Base-by-base conservation (phyloP, 306 rosid genomes). In the Ziziphus jujuba region DNA sequence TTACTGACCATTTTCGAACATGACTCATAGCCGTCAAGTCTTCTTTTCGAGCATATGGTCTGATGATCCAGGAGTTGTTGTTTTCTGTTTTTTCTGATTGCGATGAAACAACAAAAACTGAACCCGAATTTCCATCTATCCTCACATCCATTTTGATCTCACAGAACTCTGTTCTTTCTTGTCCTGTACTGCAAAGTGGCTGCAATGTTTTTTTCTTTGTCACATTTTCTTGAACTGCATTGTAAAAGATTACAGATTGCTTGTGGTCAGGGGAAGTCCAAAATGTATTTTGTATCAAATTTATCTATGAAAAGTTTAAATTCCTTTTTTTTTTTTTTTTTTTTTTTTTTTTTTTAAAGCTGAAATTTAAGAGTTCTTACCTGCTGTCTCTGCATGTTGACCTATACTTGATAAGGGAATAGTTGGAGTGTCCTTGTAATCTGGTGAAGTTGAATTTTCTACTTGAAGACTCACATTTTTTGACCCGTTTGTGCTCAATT, bases 21-120 rank as follows among this genome's bases (percentile, higher is more conserved):
- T 1, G 50, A 10, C 55, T 66, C 98, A 87, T 75, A 3, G 98
- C 96, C 5, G 3, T 3, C 58, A 0, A 0, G 48, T 92, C 98
- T 0, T 2, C 69, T 69, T 81, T 89, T 40, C 98, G 69, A 3
- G 98, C 92, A 75, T 92, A 92, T 51, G 98, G 95, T 60, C 80
- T 79, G 74, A 92, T 73, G 34, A 33, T 89, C 89, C 84, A 70
- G 21, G 95, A 73, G 40, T n/a, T 59, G 40, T n/a, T 59, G 70
- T 87, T 87, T 22, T 15, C 17, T n/a, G n/a, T n/a, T 21, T 28
- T 75, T 21, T 65, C 68, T 34, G 62, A 73, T 48, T 74, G 44
- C 12, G 77, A 63, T 67, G 86, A 76, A 59, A 72, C 76, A 71
- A 76, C 7, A 55, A 75, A 77, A 54, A 89, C 87, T 17, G 91